Percentiles rank a stretch among this genome's conserved stretches.
These are phyloP conservation scores for Saprolegnia diclina DNA, from an alignment of 352 stramenopile genomes.

Conservation along the genomic window DNA sequence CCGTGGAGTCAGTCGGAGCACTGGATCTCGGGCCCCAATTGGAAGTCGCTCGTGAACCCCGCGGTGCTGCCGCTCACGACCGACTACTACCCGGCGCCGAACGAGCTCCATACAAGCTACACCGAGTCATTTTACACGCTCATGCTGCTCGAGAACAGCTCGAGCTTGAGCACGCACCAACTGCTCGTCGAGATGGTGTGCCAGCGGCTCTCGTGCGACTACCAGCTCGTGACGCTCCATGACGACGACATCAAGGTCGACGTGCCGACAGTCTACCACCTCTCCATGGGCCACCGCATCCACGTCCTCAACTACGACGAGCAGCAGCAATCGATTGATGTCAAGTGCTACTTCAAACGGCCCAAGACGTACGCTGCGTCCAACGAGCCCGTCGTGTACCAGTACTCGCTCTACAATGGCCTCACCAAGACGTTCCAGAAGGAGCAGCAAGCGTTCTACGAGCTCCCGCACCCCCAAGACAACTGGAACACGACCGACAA, in stretches of 20 bases:
- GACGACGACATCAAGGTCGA: slow-evolving; percentile 27
- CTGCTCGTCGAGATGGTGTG: slow-evolving; percentile 79
- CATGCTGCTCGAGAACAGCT: slow-evolving; percentile 53
- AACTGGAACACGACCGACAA: slow-evolving; percentile 78
- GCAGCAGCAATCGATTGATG: slow-evolving; percentile 65
- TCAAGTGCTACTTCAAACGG: slow-evolving; percentile 67
- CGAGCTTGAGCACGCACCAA: slow-evolving; percentile 48
- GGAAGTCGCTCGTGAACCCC: slow-evolving; percentile 92
- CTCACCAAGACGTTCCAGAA: slow-evolving; percentile 62
- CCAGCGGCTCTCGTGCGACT: slow-evolving; percentile 66
- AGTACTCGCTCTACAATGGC: slow-evolving; percentile 65
- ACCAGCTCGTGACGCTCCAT: slow-evolving; percentile 65
- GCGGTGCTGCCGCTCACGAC: slow-evolving; percentile 90
- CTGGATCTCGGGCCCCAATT: slow-evolving; percentile 88
- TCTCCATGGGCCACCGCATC: slow-evolving; percentile 78
- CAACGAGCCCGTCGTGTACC: slow-evolving; percentile 64
- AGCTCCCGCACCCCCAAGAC: slow-evolving; percentile 60
- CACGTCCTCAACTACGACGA: slow-evolving; percentile 75
- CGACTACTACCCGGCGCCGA: slow-evolving; percentile 76
- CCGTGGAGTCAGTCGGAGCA: slow-evolving; percentile 55
- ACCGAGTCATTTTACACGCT: slow-evolving; percentile 79
- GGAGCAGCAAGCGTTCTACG: slow-evolving; percentile 63
- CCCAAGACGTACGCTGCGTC: slow-evolving; percentile 33
- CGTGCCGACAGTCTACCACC: slow-evolving; percentile 41
- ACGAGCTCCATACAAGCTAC: slow-evolving; percentile 59